phyloP scores from a whole-genome alignment of 805 yeast genomes.

The Candida saitoana region DNA sequence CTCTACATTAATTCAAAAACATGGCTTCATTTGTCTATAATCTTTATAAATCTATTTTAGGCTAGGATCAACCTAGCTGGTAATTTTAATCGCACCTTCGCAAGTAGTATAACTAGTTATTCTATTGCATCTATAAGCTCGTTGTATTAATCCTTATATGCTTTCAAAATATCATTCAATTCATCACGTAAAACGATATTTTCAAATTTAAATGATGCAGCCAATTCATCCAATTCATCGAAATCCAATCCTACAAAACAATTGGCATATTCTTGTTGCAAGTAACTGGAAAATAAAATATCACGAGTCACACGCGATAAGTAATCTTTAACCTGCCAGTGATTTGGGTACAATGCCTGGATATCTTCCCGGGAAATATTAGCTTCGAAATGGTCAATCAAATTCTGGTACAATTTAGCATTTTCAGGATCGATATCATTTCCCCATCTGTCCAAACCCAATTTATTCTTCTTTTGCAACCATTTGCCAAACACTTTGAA shows the following conservation, averaged over 20 bases:
- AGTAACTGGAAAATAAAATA: slow-evolving; percentile 40
- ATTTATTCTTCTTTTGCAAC: slow-evolving; percentile 37
- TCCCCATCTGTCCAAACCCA: slow-evolving; percentile 52
- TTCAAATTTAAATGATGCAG: slow-evolving; percentile 49
- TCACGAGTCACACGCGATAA: slow-evolving; percentile 40
- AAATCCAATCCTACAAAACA: slow-evolving; percentile 36
- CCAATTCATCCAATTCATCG: slow-evolving; percentile 48
- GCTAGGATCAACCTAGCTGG: too few relatives aligned
- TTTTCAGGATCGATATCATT: slow-evolving; percentile 40
- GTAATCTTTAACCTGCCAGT: slow-evolving; percentile 36
- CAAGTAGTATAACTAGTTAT: too few relatives aligned
- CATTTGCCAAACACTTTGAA: slow-evolving; percentile 39
- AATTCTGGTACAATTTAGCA: slow-evolving; percentile 31
- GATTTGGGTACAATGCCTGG: slow-evolving; percentile 37
- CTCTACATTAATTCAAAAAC: too few relatives aligned
- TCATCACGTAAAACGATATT: slow-evolving; percentile 40
- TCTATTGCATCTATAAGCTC: too few relatives aligned
- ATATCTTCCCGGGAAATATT: slow-evolving; percentile 40
- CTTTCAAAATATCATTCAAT: slow-evolving; percentile 35
- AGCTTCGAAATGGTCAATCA: slow-evolving; percentile 34
- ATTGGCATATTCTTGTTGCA: slow-evolving; percentile 45
- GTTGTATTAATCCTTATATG: too few relatives aligned
- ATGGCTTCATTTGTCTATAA: too few relatives aligned
- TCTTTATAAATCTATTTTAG: too few relatives aligned
- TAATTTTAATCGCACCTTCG: too few relatives aligned